Evolutionary conservation across 2,329 filamentous ascomycete genomes (phyloP).

Genomic region (Fusarium temperatum): DNA sequence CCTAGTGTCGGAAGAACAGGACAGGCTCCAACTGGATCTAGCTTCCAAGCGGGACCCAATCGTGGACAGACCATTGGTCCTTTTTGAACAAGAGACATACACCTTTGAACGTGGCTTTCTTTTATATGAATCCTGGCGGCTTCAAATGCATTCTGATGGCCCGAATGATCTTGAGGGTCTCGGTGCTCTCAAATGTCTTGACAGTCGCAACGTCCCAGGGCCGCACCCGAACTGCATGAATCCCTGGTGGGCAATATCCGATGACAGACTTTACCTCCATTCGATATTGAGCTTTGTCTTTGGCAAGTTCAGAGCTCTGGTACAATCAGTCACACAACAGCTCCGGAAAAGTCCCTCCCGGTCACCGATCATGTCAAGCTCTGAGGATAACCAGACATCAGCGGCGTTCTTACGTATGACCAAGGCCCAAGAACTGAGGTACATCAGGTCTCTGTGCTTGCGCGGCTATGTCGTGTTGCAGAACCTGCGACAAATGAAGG

Average conservation of each 20-base stretch:
- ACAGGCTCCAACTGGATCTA: neutral
- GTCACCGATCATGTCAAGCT: neutral
- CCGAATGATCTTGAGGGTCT: neutral
- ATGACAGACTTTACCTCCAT: neutral
- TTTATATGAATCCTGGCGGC: neutral
- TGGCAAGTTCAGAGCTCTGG: neutral
- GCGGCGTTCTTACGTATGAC: neutral
- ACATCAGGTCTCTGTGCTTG: neutral
- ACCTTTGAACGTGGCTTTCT: neutral
- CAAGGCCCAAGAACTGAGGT: neutral
- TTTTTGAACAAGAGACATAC: neutral
- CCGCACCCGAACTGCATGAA: too few relatives aligned
- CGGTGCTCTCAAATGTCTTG: neutral
- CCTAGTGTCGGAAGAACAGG: accelerated
- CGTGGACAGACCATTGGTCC: neutral
- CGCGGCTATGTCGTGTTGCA: neutral
- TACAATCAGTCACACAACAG: neutral
- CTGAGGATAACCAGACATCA: neutral
- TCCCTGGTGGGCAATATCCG: too few relatives aligned
- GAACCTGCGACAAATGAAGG: neutral
- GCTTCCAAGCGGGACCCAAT: neutral
- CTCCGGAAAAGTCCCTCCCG: neutral
- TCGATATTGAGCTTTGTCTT: neutral
- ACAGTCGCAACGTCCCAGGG: neutral
- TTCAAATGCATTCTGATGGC: neutral